A percentile compares a stretch with the other conserved stretches of the same genome.
Evolutionary conservation across 345 rosid species (phyloP).

Genomic region (Cardiospermum halicacabum): DNA sequence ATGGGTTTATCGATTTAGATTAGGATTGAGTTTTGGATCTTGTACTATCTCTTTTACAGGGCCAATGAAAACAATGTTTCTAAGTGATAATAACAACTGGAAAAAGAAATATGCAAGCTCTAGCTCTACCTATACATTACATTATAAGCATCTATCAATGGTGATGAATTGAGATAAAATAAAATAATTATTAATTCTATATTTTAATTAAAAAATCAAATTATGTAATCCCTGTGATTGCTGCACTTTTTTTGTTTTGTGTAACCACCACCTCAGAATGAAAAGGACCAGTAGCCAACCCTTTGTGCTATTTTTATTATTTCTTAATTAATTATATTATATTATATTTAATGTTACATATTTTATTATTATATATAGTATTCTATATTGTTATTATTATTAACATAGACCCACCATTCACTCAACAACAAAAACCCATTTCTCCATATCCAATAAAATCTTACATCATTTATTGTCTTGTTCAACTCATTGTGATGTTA

Average conservation of each 20-base stretch:
- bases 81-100: conserved; percentile 6
- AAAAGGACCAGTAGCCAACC: conserved; percentile 35
- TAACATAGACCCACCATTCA: conserved; percentile 26
- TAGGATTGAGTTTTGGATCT: neutral
- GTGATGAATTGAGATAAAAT: neutral
- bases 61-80: conserved; percentile 22
- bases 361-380: conserved; percentile 12
- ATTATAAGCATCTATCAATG: conserved; percentile 10
- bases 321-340: conserved; percentile 6
- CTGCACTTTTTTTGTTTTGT: conserved; percentile 20
- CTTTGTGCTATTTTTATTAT: conserved; percentile 22
- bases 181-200: no score
- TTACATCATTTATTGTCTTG: conserved; percentile 14
- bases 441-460: conserved; percentile 16
- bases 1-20: neutral
- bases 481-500: neutral
- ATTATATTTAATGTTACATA: neutral
- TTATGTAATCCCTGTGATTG: conserved; percentile 21
- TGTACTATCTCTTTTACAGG: neutral
- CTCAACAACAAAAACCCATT: conserved; percentile 28
- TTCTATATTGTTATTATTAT: conserved; percentile 20
- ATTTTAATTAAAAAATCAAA: neutral
- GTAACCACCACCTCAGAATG: conserved; percentile 25
- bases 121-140: no score
- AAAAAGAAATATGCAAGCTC: conserved; percentile 3